Base-by-base conservation (phyloP, 2,329 filamentous ascomycete species). In the Alternaria angustiovoidea region DNA sequence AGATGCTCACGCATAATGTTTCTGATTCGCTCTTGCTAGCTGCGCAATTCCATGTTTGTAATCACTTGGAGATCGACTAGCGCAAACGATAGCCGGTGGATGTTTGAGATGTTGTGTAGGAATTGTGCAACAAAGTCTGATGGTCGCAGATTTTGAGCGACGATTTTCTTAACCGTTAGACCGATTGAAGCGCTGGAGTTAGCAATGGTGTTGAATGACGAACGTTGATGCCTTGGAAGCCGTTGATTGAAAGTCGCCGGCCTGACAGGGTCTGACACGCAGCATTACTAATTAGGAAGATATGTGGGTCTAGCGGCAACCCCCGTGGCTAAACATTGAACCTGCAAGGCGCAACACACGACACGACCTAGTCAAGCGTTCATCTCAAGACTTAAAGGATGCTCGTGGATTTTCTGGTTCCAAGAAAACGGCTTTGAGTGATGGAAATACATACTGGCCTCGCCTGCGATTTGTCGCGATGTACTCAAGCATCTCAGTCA, bases 31-130 rank as follows among this genome's bases (percentile, higher is more conserved):
- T 53, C 54, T 53, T 57, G 42, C 58, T 56, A 61, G 51, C 58
- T 61, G 53, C 42, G 54, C 57, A 57, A 34, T 57, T 57, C 58
- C 54, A 61, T 61, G 20, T 53, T 61, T 57, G 48, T 57, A 49
- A 57, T 39, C 58, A 41, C 16, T 49, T 20, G 20, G 38, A 42
- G 48, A 39, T 57, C 58, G 36, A 51, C 53, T 60, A 57, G 46
- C 43, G 42, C 42, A 30, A 53, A 18, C 16, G 32, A 53, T 44
- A 11, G 39, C 36, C 57, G 28, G 39, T 36, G 54, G 18, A 38
- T n/a, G 28, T 22, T 61, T 18, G 39, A 16, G 26, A 51, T 39
- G 34, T n/a, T 7, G 16, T 24, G 39, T 42, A 28, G 39, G 24
- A 20, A 22, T 46, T 22, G 22, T 42, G 11, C 46, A 28, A 42